These are phyloP conservation scores for Cladosporium sphaerospermum DNA, from an alignment of 2,329 filamentous ascomycete genomes.

Conservation along the genomic window DNA sequence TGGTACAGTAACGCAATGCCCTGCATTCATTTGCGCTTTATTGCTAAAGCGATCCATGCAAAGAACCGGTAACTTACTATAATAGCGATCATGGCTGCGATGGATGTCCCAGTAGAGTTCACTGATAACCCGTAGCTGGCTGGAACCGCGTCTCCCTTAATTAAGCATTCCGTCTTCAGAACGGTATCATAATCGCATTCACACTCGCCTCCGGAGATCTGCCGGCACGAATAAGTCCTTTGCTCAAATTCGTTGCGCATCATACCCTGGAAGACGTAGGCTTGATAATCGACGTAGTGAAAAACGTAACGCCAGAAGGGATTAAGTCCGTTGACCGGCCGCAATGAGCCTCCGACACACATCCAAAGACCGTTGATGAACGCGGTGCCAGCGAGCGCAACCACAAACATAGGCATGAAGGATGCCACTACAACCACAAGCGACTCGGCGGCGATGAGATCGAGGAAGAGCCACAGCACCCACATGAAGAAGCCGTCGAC, in stretches of 20 bases:
- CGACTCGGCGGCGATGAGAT: slow-evolving; percentile 74
- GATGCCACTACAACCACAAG: slow-evolving; percentile 71
- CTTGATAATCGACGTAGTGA: slow-evolving; percentile 82
- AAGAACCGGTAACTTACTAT: slow-evolving; percentile 66
- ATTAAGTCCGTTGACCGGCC: slow-evolving; percentile 65
- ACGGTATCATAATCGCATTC: slow-evolving; percentile 64
- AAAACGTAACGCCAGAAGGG: slow-evolving; percentile 83
- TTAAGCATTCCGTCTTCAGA: slow-evolving; percentile 56
- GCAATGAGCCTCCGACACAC: slow-evolving; percentile 77
- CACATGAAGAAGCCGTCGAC: slow-evolving; percentile 66
- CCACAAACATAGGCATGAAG: slow-evolving; percentile 72
- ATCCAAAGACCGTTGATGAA: slow-evolving; percentile 90
- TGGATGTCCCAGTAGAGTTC: slow-evolving; percentile 59
- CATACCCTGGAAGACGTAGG: slow-evolving; percentile 85
- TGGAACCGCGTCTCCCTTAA: slow-evolving; percentile 65
- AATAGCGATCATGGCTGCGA: slow-evolving; percentile 73
- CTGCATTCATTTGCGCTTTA: slow-evolving; percentile 1
- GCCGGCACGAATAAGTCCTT: slow-evolving; percentile 56
- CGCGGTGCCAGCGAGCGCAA: slow-evolving; percentile 70
- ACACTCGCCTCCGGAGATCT: slow-evolving; percentile 47
- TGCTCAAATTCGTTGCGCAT: slow-evolving; percentile 80
- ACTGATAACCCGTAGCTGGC: slow-evolving; percentile 62
- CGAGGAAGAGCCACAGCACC: slow-evolving; percentile 82
- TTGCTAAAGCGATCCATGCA: slow-evolving; percentile 46
- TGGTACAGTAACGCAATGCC: no score